Percentiles rank a stretch among this genome's conserved stretches.
Evolutionary conservation across 148 eudicot genomes (phyloP).

Genomic region (Chenopodium quinoa): DNA sequence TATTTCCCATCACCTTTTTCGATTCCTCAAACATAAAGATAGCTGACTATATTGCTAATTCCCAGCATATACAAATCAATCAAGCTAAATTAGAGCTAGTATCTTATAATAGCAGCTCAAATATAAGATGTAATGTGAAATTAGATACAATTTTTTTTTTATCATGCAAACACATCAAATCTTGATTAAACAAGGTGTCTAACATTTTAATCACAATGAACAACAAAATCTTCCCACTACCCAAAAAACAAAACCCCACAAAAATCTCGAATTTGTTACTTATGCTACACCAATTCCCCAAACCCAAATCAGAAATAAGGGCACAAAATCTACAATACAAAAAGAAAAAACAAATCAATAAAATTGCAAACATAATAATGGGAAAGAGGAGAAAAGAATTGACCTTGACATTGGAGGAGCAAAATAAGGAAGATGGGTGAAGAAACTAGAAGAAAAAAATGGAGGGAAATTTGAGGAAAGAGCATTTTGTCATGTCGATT

Average conservation of each 20-base stretch:
- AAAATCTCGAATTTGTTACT: neutral
- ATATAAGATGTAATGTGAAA: too few relatives aligned
- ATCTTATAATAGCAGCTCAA: neutral
- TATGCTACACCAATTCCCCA: neutral
- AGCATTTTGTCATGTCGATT: constrained; percentile 13
- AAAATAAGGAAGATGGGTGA: neutral
- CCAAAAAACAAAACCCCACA: constrained; percentile 3
- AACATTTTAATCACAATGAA: neutral
- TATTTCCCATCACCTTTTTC: neutral
- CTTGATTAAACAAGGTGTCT: neutral
- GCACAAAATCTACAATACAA: neutral
- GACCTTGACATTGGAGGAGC: constrained; percentile 31
- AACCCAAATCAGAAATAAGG: neutral
- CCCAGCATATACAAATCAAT: neutral
- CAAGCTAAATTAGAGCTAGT: neutral
- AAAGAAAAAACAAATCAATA: neutral
- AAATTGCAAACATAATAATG: neutral
- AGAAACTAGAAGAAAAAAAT: neutral
- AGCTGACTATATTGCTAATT: neutral
- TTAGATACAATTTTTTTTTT: too few relatives aligned
- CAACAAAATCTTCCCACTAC: neutral
- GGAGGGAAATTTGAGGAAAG: neutral
- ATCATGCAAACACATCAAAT: neutral
- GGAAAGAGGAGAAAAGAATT: neutral
- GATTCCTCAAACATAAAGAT: neutral